Percentiles rank a stretch among this genome's conserved stretches.
phyloP scores from a whole-genome alignment of 306 rosid species.

The Medicago arabica region DNA sequence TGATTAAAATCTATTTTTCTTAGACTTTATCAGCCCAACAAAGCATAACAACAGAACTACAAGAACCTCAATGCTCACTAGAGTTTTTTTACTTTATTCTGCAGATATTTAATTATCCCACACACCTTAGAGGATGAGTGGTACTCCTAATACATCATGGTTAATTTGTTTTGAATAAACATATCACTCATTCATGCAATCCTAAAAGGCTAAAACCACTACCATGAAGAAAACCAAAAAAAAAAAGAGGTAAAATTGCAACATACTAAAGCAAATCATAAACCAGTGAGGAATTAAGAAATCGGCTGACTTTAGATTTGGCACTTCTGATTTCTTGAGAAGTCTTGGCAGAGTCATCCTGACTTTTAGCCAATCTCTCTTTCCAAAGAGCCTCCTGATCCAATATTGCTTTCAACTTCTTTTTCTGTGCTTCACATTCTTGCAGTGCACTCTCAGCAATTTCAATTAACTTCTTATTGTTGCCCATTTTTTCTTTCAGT shows the following conservation, averaged over 20 bases:
- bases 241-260: neutral
- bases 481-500: neutral
- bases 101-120: neutral
- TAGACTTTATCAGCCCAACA: too few species aligned
- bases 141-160: neutral
- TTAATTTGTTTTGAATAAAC: neutral
- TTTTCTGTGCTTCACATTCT: neutral
- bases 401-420: neutral
- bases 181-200: neutral
- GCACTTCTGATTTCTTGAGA: neutral
- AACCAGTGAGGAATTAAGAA: conserved; percentile 6
- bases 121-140: too few species aligned
- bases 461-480: neutral
- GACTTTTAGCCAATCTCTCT: conserved; percentile 1
- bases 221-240: neutral
- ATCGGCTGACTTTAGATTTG: neutral
- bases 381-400: conserved; percentile 9
- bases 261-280: conserved; percentile 29
- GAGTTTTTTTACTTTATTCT: too few species aligned
- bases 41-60: too few species aligned
- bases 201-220: conserved; percentile 10
- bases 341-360: neutral
- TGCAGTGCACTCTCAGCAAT: neutral
- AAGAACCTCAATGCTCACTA: too few species aligned
- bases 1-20: too few species aligned